These are phyloP conservation scores for Hibiscus trionum DNA, from an alignment of 345 rosid genomes.

Conservation along the genomic window DNA sequence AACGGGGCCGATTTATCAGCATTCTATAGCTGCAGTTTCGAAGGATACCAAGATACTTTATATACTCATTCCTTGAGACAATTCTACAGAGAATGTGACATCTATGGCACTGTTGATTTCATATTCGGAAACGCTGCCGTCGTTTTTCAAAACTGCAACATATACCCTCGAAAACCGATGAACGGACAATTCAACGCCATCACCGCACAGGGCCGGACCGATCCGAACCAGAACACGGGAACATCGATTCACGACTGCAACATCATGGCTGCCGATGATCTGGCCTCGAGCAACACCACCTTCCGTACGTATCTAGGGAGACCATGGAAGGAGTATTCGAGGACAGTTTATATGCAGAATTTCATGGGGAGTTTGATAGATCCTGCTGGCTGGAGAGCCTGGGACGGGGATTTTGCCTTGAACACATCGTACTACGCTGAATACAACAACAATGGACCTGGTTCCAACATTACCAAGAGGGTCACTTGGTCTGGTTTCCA, in stretches of 20 bases:
- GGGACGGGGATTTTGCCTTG: background rate
- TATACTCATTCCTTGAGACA: background rate
- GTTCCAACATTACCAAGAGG: background rate
- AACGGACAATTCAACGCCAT: background rate
- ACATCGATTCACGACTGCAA: background rate
- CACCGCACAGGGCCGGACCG: background rate
- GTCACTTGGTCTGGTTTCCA: background rate
- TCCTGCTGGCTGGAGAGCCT: background rate
- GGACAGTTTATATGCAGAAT: background rate
- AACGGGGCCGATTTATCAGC: background rate
- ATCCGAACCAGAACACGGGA: background rate
- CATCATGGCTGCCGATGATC: background rate
- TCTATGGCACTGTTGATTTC: background rate
- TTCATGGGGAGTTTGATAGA: background rate
- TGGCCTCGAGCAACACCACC: background rate
- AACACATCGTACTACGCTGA: background rate
- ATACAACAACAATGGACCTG: background rate
- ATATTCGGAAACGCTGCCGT: background rate
- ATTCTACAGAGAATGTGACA: background rate
- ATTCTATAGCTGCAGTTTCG: background rate
- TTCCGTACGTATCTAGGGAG: background rate
- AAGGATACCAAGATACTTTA: background rate
- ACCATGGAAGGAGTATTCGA: background rate
- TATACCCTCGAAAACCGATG: background rate
- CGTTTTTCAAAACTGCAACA: background rate